These are phyloP conservation scores for Sporothrix globosa DNA, from an alignment of 2,329 filamentous ascomycete genomes.

Conservation along the genomic window DNA sequence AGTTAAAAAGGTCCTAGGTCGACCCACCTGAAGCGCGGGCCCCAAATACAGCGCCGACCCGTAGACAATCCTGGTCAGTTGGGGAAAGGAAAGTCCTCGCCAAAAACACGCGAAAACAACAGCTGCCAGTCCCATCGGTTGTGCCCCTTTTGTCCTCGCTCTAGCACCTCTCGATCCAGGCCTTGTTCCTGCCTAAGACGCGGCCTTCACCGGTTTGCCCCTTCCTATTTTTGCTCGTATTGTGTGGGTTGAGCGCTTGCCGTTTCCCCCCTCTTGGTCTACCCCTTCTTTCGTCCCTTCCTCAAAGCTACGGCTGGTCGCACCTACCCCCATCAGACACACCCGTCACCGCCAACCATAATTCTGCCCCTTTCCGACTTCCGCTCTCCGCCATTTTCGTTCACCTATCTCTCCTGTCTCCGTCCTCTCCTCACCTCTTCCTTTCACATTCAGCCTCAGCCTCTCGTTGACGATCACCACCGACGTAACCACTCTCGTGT, in stretches of 20 bases:
- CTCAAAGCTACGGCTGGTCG: constrained; percentile 17
- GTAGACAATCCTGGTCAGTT: constrained; percentile 12
- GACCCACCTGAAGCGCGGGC: constrained; percentile 26
- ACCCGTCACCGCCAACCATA: constrained; percentile 33
- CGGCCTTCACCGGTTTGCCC: constrained; percentile 20
- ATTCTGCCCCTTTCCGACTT: constrained; percentile 35
- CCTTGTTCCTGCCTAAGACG: constrained; percentile 12
- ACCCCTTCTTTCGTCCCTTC: not conserved
- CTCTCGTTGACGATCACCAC: constrained; percentile 8
- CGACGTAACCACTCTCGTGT: not conserved
- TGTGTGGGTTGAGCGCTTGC: constrained; percentile 11
- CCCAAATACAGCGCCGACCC: constrained; percentile 19
- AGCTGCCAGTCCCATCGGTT: constrained; percentile 23
- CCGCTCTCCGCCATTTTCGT: constrained; percentile 20
- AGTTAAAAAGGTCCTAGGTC: not conserved
- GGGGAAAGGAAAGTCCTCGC: not conserved
- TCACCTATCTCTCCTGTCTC: constrained; percentile 12
- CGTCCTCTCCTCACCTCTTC: constrained; percentile 11
- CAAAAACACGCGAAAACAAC: not conserved
- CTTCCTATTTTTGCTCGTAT: constrained; percentile 16
- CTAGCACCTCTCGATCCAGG: constrained; percentile 2
- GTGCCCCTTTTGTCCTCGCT: constrained; percentile 11
- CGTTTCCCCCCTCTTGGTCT: constrained; percentile 3
- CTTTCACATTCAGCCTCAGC: constrained; percentile 11
- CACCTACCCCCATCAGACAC: constrained; percentile 28